phyloP scores from a whole-genome alignment of 2,329 filamentous ascomycete genomes.

The Phialophora tarda region DNA sequence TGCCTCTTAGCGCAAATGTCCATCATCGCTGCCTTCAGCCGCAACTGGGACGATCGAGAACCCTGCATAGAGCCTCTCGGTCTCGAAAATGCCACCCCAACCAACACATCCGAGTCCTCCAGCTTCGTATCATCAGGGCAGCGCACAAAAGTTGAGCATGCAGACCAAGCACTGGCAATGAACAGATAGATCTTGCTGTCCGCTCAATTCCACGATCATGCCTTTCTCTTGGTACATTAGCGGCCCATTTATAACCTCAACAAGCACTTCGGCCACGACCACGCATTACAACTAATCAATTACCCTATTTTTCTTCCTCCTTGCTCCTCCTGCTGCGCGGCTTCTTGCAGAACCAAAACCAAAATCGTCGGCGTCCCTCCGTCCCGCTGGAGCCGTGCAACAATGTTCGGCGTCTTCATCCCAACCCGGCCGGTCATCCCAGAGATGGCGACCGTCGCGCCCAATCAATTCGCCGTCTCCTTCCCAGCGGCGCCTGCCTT shows the following conservation, averaged over 20 bases:
- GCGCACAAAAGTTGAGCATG: neutral
- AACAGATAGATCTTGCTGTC: neutral
- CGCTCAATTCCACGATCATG: neutral
- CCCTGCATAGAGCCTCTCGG: neutral
- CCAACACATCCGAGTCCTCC: neutral
- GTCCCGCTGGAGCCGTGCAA: neutral
- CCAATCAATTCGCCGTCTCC: slow-evolving; percentile 66
- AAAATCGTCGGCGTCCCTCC: neutral
- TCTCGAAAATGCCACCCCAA: neutral
- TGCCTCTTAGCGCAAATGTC: neutral
- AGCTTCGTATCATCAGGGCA: neutral
- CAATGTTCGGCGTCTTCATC: slow-evolving; percentile 67
- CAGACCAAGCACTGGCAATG: neutral
- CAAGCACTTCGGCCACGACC: neutral
- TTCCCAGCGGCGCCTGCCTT: slow-evolving; percentile 68
- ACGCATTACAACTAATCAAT: neutral
- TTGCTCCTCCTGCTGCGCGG: neutral
- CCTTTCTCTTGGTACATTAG: neutral
- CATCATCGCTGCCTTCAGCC: neutral
- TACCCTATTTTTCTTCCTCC: neutral
- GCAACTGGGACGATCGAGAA: neutral
- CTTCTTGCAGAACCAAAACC: neutral
- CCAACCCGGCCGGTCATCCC: slow-evolving; percentile 66
- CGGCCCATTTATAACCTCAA: neutral
- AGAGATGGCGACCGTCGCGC: slow-evolving; percentile 56